Conservation (phyloP, 805 yeast genomes). For the Yarrowia porcina region DNA sequence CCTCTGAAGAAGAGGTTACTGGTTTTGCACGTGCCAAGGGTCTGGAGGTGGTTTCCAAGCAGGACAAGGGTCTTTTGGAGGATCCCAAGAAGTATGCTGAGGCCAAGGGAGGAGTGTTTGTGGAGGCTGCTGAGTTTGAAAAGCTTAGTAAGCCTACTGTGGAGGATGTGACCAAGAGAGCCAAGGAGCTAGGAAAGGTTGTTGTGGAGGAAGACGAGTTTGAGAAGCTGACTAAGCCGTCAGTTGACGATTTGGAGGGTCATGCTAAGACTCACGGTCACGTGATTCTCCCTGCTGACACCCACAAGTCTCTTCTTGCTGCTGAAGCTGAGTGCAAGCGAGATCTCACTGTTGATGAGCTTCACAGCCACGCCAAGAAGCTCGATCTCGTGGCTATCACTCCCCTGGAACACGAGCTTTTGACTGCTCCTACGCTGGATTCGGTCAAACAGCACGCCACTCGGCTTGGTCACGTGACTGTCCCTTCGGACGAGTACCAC, state of each 20-base stretch:
- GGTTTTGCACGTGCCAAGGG: constrained; percentile 30
- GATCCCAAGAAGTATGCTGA: constrained; percentile 26
- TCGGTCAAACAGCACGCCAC: constrained; percentile 14
- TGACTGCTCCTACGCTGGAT: not conserved
- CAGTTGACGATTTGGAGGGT: not conserved
- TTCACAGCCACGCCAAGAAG: not conserved
- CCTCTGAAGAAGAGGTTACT: constrained; percentile 8
- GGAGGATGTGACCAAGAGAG: not conserved
- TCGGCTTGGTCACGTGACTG: constrained; percentile 29
- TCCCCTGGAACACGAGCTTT: not conserved
- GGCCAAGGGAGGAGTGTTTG: not conserved
- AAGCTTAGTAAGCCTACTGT: not conserved
- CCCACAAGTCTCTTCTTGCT: constrained; percentile 1
- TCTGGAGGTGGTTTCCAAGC: constrained; percentile 28
- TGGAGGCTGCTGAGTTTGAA: not conserved
- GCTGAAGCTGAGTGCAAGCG: not conserved
- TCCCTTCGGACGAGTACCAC: constrained; percentile 33
- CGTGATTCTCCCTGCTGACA: constrained; percentile 29
- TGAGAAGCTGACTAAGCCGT: constrained; percentile 14
- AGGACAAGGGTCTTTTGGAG: constrained; percentile 16
- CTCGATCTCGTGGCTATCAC: not conserved
- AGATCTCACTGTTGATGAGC: constrained; percentile 17
- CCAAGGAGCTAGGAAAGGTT: not conserved
- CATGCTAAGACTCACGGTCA: constrained; percentile 7
- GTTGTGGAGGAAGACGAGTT: constrained; percentile 26